These are phyloP conservation scores for Alopecurus myosuroides DNA, from an alignment of 176 grass and related monocot genomes.

Conservation along the genomic window DNA sequence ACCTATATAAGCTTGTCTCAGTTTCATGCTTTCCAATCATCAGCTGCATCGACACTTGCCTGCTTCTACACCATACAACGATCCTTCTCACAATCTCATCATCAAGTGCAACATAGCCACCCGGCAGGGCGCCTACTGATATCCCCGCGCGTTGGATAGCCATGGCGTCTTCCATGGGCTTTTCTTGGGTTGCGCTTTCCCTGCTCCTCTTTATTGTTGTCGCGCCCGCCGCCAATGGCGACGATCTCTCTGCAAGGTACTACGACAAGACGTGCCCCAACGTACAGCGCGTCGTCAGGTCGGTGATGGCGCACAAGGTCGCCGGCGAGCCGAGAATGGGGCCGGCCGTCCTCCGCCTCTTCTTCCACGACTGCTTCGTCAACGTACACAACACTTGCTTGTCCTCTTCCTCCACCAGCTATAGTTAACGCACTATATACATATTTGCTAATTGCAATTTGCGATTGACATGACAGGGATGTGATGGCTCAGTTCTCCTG, in stretches of 20 bases:
- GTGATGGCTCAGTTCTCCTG: conserved; percentile 50
- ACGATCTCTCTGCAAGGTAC: conserved; percentile 24
- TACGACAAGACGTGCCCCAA: conserved; percentile 49
- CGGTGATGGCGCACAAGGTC: conserved; percentile 30
- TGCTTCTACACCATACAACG: too few species aligned
- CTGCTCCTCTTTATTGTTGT: background rate
- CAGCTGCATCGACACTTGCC: background rate
- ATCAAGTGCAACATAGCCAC: too few species aligned
- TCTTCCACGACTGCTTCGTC: conserved; percentile 76
- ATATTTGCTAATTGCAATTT: background rate
- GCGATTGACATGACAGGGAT: conserved; percentile 14
- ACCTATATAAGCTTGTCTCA: background rate
- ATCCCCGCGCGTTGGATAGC: too few species aligned
- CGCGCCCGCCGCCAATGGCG: background rate
- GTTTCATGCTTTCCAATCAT: background rate
- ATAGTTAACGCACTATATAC: too few species aligned
- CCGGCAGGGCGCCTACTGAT: too few species aligned
- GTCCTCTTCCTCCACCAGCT: background rate
- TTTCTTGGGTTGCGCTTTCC: background rate
- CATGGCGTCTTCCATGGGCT: background rate
- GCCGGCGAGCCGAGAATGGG: conserved; percentile 9
- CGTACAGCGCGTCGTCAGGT: conserved; percentile 16
- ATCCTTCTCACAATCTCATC: too few species aligned
- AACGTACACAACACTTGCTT: background rate
- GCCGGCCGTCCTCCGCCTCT: conserved; percentile 32